Conservation (phyloP, 345 rosid species). For the Dovyalis caffra region DNA sequence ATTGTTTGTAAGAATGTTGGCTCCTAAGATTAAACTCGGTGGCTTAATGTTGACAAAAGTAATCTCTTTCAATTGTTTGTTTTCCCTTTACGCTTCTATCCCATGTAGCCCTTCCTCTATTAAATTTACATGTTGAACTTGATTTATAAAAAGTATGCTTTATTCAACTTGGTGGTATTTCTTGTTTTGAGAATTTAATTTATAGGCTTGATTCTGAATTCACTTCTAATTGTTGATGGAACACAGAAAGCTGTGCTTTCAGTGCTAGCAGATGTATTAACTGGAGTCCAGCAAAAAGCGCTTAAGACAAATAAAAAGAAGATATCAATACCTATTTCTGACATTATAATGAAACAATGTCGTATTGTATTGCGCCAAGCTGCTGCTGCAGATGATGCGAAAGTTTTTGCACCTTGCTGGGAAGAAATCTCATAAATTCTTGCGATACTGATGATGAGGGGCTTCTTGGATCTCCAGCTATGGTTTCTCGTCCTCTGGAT, state of each 20-base stretch:
- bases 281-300: conserved; percentile 47
- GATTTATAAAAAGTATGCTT: too few species aligned
- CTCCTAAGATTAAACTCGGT: too few species aligned
- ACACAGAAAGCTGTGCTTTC: conserved; percentile 97
- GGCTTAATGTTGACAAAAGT: too few species aligned
- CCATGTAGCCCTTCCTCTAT: too few species aligned
- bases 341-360: conserved; percentile 82
- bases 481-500: conserved; percentile 94
- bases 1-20: background rate
- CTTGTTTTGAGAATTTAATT: too few species aligned
- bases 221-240: conserved; percentile 36
- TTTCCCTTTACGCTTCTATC: background rate
- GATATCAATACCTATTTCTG: conserved; percentile 54
- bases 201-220: conserved; percentile 21
- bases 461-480: conserved; percentile 93
- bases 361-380: conserved; percentile 74
- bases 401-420: conserved; percentile 84
- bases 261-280: conserved; percentile 65
- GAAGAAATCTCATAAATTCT: conserved; percentile 65
- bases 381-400: conserved; percentile 82
- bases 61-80: background rate
- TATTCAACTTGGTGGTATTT: too few species aligned
- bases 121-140: too few species aligned
- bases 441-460: conserved; percentile 91
- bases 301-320: conserved; percentile 57